Evolutionary conservation across 1,284 basidiomycete genomes (phyloP).

Genomic region (Ceraceosorus guamensis): DNA sequence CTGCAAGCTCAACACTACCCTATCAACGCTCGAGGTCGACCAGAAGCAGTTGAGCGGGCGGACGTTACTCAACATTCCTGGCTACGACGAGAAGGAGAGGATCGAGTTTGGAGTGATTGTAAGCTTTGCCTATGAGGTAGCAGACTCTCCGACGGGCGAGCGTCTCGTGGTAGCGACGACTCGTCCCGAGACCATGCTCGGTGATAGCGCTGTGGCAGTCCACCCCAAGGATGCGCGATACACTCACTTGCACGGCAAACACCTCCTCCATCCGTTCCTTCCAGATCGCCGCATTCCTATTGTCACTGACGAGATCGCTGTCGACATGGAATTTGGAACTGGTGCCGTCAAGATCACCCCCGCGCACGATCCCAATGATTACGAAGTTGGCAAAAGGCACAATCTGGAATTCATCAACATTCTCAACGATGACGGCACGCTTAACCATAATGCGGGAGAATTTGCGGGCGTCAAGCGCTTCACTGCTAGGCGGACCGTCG

Average conservation of each 20-base stretch:
- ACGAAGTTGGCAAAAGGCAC: conserved; percentile 84
- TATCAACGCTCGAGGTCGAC: conserved; percentile 96
- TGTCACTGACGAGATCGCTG: conserved; percentile 72
- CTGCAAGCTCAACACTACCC: conserved; percentile 85
- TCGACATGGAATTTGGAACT: conserved; percentile 95
- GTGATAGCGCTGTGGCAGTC: conserved; percentile 94
- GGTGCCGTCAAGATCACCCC: conserved; percentile 99
- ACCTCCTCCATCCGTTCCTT: conserved; percentile 82
- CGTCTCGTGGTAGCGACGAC: conserved; percentile 91
- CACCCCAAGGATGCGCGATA: conserved; percentile 92
- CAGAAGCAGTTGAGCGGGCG: conserved; percentile 84
- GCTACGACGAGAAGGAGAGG: conserved; percentile 85
- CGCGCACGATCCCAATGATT: conserved; percentile 97
- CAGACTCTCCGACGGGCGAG: conserved; percentile 78
- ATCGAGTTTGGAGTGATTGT: conserved; percentile 97
- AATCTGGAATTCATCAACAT: conserved; percentile 90
- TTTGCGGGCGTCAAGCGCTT: conserved; percentile 75
- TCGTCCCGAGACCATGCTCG: conserved; percentile 97
- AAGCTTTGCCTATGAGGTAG: conserved; percentile 87
- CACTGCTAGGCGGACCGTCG: conserved; percentile 77
- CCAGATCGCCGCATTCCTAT: conserved; percentile 75
- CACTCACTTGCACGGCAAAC: conserved; percentile 91
- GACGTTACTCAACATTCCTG: conserved; percentile 82
- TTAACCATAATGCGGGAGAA: conserved; percentile 81
- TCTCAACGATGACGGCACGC: conserved; percentile 92